Base-by-base conservation (phyloP, 441 rosid species). In the Rhodomyrtus psidioides region DNA sequence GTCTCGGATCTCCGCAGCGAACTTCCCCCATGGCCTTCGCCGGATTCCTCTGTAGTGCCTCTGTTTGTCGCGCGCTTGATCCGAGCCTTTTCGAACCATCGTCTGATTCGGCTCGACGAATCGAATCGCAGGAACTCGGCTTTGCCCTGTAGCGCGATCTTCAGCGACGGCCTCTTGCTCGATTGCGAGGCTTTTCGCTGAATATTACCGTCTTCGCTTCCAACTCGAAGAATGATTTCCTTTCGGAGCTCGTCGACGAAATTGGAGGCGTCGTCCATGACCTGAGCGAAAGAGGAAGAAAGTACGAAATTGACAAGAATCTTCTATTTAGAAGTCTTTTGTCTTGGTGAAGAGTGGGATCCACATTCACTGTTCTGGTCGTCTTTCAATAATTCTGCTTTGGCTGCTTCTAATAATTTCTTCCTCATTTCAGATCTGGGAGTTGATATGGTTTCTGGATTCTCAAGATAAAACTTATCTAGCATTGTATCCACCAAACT, bases 1-100 rank as follows among this genome's bases (percentile, higher is more conserved):
- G 87, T 97, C 99, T 28, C 98, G 93, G 88, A 97, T 97, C 93
- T 97, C 99, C 44, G 99, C 97, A 6, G 98, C 99, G 90, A 90
- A 97, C 88, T 95, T 97, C 27, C 99, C 98, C 99, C 99, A 97
- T 58, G 99, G 98, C 89, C 98, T 89, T 87, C 89, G 94, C 70
- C 98, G 91, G 74, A 97, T 98, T 14, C 99, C 99, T 91, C 99
- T 92, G 91, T 95, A 95, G 75, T 92, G 98, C 91, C 85, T 89
- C 85, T 79, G 87, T 27, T 88, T 91, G 55, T 90, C 89, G 81
- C 4, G 91, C 1, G 59, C 86, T 34, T 46, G 44, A 3, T 74
- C 53, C 26, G 88, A 79, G 19, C 44, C 81, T 54, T 49, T 28
- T 27, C 23, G 60, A 21, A 19, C 81, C 28, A 46, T 4, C 34